Conservation (phyloP, 2,329 filamentous ascomycete species). For the Penicillium sp. region DNA sequence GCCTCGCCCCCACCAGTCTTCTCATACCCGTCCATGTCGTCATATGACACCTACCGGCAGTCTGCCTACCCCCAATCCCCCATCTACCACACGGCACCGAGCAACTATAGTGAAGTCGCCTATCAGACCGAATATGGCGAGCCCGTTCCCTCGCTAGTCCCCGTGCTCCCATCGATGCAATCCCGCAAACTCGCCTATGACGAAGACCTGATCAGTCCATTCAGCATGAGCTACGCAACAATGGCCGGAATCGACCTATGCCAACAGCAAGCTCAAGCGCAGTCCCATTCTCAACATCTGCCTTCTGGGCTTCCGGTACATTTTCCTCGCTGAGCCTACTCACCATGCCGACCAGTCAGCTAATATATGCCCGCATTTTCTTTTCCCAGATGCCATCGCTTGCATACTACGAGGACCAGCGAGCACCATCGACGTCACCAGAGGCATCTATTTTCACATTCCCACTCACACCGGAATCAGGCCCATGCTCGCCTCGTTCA, state of each 20-base stretch:
- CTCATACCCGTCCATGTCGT: constrained; percentile 44
- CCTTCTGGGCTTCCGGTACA: constrained; percentile 36
- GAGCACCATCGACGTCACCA: constrained; percentile 35
- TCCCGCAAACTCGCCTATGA: constrained; percentile 45
- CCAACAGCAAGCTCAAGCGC: constrained; percentile 22
- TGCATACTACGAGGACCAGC: constrained; percentile 34
- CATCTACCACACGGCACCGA: constrained; percentile 28
- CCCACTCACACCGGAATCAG: constrained; percentile 37
- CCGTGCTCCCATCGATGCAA: constrained; percentile 42
- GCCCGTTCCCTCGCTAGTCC: constrained; percentile 38
- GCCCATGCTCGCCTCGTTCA: constrained; percentile 34
- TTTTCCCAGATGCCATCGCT: constrained; percentile 19
- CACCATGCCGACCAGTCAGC: constrained; percentile 22
- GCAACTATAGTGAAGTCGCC: constrained; percentile 27
- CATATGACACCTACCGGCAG: constrained; percentile 37
- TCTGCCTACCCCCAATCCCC: constrained; percentile 29
- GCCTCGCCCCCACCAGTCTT: constrained; percentile 51
- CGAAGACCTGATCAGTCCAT: constrained; percentile 50
- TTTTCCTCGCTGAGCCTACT: constrained; percentile 28
- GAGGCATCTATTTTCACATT: constrained; percentile 32
- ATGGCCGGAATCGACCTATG: constrained; percentile 50
- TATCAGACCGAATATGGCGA: constrained; percentile 36
- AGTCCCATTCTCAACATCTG: constrained; percentile 28
- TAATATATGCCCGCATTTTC: constrained; percentile 14
- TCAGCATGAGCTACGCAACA: constrained; percentile 53